A percentile compares a stretch with the other conserved stretches of the same genome.
Conservation (phyloP, 306 rosid genomes). For the Geum urbanum region DNA sequence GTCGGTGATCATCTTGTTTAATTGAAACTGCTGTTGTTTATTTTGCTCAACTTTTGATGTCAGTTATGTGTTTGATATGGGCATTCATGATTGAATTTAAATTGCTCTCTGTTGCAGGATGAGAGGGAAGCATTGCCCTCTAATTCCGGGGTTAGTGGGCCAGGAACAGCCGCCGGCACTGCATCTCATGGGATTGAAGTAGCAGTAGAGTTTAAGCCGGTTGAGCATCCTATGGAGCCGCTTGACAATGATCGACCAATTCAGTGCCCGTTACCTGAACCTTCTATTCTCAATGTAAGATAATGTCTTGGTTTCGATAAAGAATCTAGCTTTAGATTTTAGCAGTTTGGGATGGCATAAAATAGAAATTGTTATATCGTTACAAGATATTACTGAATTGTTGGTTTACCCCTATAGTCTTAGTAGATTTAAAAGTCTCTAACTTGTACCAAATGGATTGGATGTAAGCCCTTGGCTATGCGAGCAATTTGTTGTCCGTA, state of each 20-base stretch:
- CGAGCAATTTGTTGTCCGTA: not conserved
- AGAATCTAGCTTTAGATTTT: not conserved
- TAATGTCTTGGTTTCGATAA: constrained; percentile 6
- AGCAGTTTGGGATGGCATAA: not conserved
- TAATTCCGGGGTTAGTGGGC: constrained; percentile 43
- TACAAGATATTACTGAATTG: not conserved
- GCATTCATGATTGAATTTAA: constrained; percentile 7
- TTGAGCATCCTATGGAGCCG: constrained; percentile 86
- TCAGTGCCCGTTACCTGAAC: constrained; percentile 88
- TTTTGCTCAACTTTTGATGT: not conserved
- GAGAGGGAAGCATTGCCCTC: constrained; percentile 64
- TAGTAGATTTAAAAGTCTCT: not conserved
- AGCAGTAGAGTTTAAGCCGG: constrained; percentile 89
- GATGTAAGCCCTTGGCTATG: not conserved
- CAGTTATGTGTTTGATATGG: not conserved
- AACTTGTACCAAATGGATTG: not conserved
- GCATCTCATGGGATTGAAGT: constrained; percentile 88
- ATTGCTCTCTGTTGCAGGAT: constrained; percentile 43
- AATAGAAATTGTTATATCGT: not conserved
- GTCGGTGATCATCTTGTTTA: not conserved
- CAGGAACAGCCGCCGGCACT: constrained; percentile 36
- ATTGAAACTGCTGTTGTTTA: not conserved
- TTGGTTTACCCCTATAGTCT: not conserved
- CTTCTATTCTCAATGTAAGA: constrained; percentile 90
- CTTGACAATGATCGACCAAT: constrained; percentile 76